Evolutionary conservation across 1,284 basidiomycete genomes (phyloP).

Genomic region (Apiotrichum gamsii): DNA sequence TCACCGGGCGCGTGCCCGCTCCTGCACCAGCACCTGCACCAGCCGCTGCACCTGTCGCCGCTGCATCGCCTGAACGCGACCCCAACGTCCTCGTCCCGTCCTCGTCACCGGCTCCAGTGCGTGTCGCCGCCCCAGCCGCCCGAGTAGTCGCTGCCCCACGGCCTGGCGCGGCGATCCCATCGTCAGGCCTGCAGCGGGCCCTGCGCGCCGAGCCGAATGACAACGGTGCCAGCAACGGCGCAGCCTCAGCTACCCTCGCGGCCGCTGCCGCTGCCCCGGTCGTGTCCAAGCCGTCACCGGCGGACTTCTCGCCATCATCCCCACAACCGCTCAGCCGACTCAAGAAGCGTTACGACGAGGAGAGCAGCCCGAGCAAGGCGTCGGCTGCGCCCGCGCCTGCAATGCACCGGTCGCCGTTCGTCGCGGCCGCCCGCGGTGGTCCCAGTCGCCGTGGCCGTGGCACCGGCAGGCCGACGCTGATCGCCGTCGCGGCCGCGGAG

Average conservation of each 20-base stretch:
- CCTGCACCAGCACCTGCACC: neutral
- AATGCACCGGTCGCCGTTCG: no score
- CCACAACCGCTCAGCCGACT: constrained; percentile 20
- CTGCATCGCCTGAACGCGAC: neutral
- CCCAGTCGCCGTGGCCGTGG: neutral
- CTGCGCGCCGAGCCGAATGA: no score
- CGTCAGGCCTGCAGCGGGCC: no score
- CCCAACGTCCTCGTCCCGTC: constrained; percentile 7
- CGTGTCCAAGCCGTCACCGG: neutral
- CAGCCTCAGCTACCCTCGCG: no score
- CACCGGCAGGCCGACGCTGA: constrained; percentile 7
- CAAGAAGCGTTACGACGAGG: constrained; percentile 22
- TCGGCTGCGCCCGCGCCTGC: neutral
- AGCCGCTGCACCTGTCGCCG: neutral
- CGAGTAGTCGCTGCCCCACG: no score
- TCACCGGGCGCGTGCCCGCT: neutral
- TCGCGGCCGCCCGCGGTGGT: neutral
- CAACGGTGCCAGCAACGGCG: no score
- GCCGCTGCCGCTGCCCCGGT: no score
- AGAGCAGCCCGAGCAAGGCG: constrained; percentile 4
- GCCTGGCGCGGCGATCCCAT: no score
- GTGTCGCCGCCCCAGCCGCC: no score
- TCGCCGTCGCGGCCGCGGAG: constrained; percentile 8
- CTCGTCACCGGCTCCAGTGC: constrained; percentile 2
- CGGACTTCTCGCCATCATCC: constrained; percentile 16